Evolutionary conservation across 768 basidiomycete species (phyloP), one percentile per base, ranked within the genome.

Genomic region (Lactarius evosmus): DNA sequence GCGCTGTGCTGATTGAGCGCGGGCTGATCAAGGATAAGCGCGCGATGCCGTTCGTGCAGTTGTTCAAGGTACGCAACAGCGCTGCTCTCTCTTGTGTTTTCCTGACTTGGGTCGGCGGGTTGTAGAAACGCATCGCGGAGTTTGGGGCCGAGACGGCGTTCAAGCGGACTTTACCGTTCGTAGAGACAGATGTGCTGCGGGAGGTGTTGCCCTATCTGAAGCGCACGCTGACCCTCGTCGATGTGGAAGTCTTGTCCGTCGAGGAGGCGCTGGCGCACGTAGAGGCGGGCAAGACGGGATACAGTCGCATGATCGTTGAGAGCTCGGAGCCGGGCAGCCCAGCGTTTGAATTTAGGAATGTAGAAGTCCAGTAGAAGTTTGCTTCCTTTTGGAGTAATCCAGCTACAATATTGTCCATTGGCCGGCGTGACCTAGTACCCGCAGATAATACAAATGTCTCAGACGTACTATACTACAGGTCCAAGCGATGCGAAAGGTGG

Each of bases 1-100:
- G 87, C 73, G 79, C 85, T 70, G 69, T 83, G 68, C 73, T 98
- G 73, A 81, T 80, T 9, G 80, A 84, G 72, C 81, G 79, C 25
- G 94, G 92, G 5, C 73, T 98, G 73, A 87, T 95, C 77, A 98
- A 97, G 82, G 94, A 98, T 78, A 98, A 98, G 80, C 85, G 87
- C 49, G 83, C 83, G 46, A 98, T 98, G 96, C 95, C 95, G 7
- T 98, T 96, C 77, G 85, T 95, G 52, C 91, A 96, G 63, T 77
- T 81, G 33, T 91, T 98, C 86, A 95, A 97, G 87, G 96, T 95
- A 58, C 40, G 80, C 68, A 8, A 29, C 46, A 1, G 14, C 22
- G 8, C 2, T 32, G 12, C 7, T 44, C 53, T 46, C 61, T 22
- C 22, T 19, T 2, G 25, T 56, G 9, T 17, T 51, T 53, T 19